Conservation (phyloP, 805 yeast genomes). For the Ogataea angusta region DNA sequence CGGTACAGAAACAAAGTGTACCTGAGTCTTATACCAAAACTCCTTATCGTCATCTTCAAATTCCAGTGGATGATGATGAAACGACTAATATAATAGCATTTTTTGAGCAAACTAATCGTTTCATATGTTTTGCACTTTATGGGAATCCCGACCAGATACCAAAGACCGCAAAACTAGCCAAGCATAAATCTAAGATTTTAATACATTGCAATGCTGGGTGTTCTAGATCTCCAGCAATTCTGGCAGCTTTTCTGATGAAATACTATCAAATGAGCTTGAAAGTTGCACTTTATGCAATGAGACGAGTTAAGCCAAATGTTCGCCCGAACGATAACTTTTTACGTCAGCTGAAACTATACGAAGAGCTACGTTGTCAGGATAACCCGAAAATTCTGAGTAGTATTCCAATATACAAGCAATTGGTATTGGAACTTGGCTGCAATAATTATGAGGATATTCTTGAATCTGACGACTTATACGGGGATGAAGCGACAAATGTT, state of each 20-base stretch:
- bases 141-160: slow-evolving; percentile 32
- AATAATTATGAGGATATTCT: slow-evolving; percentile 19
- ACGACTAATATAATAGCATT: slow-evolving; percentile 61
- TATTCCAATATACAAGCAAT: slow-evolving; percentile 39
- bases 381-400: slow-evolving; percentile 26
- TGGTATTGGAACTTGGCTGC: slow-evolving; percentile 33
- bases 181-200: slow-evolving; percentile 44
- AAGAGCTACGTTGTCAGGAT: slow-evolving; percentile 39
- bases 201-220: slow-evolving; percentile 54
- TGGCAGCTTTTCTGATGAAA: slow-evolving; percentile 48
- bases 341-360: slow-evolving; percentile 67
- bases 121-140: slow-evolving; percentile 63
- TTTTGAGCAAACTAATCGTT: slow-evolving; percentile 58
- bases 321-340: slow-evolving; percentile 74
- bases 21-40: slow-evolving; percentile 46
- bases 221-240: slow-evolving; percentile 45
- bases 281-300: slow-evolving; percentile 74
- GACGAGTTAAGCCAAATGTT: slow-evolving; percentile 54
- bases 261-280: slow-evolving; percentile 51
- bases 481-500: slow-evolving; percentile 2
- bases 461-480: slow-evolving; percentile 16
- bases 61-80: slow-evolving; percentile 72
- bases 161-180: slow-evolving; percentile 25
- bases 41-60: slow-evolving; percentile 51
- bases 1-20: slow-evolving; percentile 62